These are phyloP conservation scores for Toxicodendron radicans DNA, from an alignment of 345 rosid genomes.

Conservation along the genomic window DNA sequence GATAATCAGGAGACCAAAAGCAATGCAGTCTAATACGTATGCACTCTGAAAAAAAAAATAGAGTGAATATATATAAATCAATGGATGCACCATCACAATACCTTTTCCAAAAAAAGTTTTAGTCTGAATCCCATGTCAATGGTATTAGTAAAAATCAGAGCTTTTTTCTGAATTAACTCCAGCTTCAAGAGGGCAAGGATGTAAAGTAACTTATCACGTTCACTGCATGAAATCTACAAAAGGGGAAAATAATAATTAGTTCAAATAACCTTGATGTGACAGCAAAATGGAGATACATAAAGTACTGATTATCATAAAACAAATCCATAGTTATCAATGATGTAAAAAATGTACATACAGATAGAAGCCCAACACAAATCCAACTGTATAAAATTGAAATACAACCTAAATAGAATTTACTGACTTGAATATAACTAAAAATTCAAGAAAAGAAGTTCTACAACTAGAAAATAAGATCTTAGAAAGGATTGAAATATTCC, in stretches of 20 bases:
- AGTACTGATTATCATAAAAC: background rate
- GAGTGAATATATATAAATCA: background rate
- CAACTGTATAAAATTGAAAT: background rate
- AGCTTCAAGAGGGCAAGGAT: conserved; percentile 77
- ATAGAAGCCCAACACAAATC: background rate
- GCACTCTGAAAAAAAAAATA: background rate
- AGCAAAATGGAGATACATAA: background rate
- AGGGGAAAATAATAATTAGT: background rate
- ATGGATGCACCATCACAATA: conserved; percentile 22
- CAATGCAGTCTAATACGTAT: too few relatives aligned
- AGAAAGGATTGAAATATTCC: conserved; percentile 1
- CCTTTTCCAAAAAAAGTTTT: conserved; percentile 85
- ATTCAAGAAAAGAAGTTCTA: background rate
- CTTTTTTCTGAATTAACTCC: conserved; percentile 78
- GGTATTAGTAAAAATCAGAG: conserved; percentile 72
- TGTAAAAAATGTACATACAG: background rate
- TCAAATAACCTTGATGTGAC: background rate
- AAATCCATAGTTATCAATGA: background rate
- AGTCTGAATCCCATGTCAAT: conserved; percentile 84
- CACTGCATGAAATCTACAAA: conserved; percentile 62
- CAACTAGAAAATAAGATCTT: background rate
- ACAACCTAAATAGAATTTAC: background rate
- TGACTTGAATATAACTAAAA: background rate
- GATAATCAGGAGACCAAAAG: too few relatives aligned
- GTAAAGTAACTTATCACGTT: conserved; percentile 69